Conservation (phyloP, 2,329 filamentous ascomycete genomes). For the Cercospora sojina region DNA sequence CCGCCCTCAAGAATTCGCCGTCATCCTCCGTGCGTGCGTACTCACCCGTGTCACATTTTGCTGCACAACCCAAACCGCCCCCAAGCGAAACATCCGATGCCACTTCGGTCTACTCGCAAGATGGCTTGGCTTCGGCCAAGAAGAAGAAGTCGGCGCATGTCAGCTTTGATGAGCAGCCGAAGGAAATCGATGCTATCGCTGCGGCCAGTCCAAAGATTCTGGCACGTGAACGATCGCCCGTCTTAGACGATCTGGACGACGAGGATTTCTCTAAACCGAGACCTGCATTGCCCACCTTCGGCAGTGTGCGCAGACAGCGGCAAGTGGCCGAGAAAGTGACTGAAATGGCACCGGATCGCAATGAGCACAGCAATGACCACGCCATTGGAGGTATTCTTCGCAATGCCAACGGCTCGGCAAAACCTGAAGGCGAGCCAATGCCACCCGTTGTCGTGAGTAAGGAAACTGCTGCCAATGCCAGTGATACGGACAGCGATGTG, state of each 20-base stretch:
- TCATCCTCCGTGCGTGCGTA: constrained; percentile 49
- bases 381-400: constrained; percentile 57
- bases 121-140: constrained; percentile 37
- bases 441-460: constrained; percentile 70
- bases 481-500: constrained; percentile 34
- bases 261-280: constrained; percentile 70
- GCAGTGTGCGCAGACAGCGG: constrained; percentile 58
- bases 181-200: constrained; percentile 38
- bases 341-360: constrained; percentile 42
- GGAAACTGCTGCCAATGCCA: constrained; percentile 64
- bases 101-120: constrained; percentile 45
- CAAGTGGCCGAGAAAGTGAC: constrained; percentile 54
- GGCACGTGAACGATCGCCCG: constrained; percentile 29
- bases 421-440: constrained; percentile 60
- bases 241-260: constrained; percentile 54
- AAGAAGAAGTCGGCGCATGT: constrained; percentile 69
- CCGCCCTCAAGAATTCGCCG: constrained; percentile 67
- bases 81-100: constrained; percentile 58
- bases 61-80: constrained; percentile 44
- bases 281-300: constrained; percentile 71
- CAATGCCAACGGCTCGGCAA: constrained; percentile 47
- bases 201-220: constrained; percentile 47
- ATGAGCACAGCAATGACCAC: constrained; percentile 61
- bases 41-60: constrained; percentile 52
- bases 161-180: constrained; percentile 68